phyloP scores from a whole-genome alignment of 1,284 basidiomycete species.

The Microbotryomycetes sp. region DNA sequence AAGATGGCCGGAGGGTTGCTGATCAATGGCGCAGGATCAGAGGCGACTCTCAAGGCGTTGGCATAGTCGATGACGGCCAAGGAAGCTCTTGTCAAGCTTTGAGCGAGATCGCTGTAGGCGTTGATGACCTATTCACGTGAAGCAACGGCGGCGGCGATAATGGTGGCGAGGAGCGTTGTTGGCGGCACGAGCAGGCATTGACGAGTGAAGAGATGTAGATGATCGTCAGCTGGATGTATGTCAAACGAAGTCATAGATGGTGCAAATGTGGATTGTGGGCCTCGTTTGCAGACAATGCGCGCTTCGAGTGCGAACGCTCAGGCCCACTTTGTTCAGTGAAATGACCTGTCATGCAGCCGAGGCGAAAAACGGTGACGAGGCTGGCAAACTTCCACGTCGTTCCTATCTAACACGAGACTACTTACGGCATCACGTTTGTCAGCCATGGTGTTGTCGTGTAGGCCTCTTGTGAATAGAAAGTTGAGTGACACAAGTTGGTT shows the following conservation, averaged over 20 bases:
- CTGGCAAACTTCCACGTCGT: background rate
- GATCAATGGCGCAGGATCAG: slow-evolving; percentile 35
- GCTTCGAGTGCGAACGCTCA: background rate
- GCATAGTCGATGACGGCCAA: slow-evolving; percentile 43
- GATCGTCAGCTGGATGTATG: background rate
- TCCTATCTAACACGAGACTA: background rate
- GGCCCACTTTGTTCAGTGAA: background rate
- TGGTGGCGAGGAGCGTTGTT: slow-evolving; percentile 7
- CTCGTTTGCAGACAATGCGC: background rate
- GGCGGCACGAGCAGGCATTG: background rate
- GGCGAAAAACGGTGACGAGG: background rate
- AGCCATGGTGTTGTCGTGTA: slow-evolving; percentile 12
- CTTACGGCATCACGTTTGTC: slow-evolving; percentile 11
- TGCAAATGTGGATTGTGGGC: background rate
- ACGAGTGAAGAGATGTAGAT: background rate
- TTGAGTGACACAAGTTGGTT: background rate
- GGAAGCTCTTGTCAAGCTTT: slow-evolving; percentile 43
- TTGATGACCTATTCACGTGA: slow-evolving; percentile 41
- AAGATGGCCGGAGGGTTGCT: slow-evolving; percentile 29
- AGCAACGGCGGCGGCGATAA: slow-evolving; percentile 4
- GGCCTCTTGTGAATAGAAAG: background rate
- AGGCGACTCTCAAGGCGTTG: slow-evolving; percentile 14
- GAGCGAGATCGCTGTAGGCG: slow-evolving; percentile 43
- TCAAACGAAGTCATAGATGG: background rate
- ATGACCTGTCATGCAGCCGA: background rate